Evolutionary conservation across 331 rosid species (phyloP), one percentile per base, ranked within the genome.

Genomic region (Pyrus hybrid): DNA sequence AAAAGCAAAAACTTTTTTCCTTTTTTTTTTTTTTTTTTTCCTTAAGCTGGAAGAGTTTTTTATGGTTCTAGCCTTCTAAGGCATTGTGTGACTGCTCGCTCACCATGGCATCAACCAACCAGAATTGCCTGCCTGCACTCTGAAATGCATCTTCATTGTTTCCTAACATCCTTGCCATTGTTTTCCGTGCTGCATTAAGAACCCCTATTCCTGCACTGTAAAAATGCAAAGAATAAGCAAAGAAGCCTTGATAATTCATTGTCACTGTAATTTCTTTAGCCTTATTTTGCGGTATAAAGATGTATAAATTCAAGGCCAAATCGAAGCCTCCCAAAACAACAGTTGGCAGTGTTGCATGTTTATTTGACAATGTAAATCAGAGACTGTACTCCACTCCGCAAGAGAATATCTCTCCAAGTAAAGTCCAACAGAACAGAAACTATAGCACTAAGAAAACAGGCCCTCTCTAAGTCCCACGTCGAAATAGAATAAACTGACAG

Each of bases 121-220:
- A 94, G 79, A 94, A 94, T 85, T 94, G 99, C 67, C 97, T 89
- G 82, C 82, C 78, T 23, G 99, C 99, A 82, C 96, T 89, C 76
- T 87, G 77, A 82, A 86, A 94, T 71, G 99, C 99, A 69, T 70
- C 29, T 82, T 90, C 92, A 82, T 86, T 94, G 79, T 94, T 90
- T 72, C 99, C 99, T 86, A 94, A 74, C 99, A 92, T 92, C 87
- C 99, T 94, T 79, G 99, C 97, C 99, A 94, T 94, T 80, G 99
- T 94, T 85, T 92, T 89, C 68, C 99, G 86, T 45, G 92, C 97
- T 57, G 97, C 84, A 68, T 92, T 92, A 68, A 94, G 86, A 80
- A 94, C 97, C 35, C 99, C 99, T 49, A 94, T 86, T 80, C 99
- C 99, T 77, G 99, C 97, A 86, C 99, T 94, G 97, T 85, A 89